Evolutionary conservation across 2,329 filamentous ascomycete species (phyloP).

Genomic region (Aspergillus sp.): DNA sequence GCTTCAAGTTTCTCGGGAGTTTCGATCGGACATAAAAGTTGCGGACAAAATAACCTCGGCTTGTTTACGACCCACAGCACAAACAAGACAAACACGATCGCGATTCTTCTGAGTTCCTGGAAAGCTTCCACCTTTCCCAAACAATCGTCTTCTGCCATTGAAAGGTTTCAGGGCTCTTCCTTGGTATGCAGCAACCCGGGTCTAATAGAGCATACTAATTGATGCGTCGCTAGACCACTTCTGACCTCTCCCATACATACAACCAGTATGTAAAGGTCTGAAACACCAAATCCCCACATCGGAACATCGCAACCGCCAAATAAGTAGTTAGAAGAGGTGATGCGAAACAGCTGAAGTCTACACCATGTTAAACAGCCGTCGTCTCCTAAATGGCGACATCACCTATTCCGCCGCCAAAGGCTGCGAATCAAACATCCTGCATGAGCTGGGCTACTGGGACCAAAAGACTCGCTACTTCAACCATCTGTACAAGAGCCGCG

Average conservation of each 20-base stretch:
- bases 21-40: too few relatives aligned
- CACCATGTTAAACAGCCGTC: not conserved
- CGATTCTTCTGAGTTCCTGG: not conserved
- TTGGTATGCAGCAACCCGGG: too few relatives aligned
- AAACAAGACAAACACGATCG: not conserved
- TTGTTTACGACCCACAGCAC: not conserved
- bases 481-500: constrained; percentile 4
- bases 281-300: not conserved
- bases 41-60: not conserved
- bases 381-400: constrained; percentile 11
- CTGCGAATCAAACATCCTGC: constrained; percentile 21
- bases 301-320: not conserved
- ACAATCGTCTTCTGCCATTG: too few relatives aligned
- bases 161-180: too few relatives aligned
- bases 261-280: too few relatives aligned
- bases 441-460: constrained; percentile 16
- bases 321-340: not conserved
- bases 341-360: not conserved
- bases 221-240: too few relatives aligned
- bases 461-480: constrained; percentile 12
- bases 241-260: too few relatives aligned
- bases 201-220: too few relatives aligned
- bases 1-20: too few relatives aligned
- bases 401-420: constrained; percentile 19
- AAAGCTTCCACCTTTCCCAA: not conserved